Conservation (phyloP, 164 flowering plant genomes). For the Chimonanthus praecox region DNA sequence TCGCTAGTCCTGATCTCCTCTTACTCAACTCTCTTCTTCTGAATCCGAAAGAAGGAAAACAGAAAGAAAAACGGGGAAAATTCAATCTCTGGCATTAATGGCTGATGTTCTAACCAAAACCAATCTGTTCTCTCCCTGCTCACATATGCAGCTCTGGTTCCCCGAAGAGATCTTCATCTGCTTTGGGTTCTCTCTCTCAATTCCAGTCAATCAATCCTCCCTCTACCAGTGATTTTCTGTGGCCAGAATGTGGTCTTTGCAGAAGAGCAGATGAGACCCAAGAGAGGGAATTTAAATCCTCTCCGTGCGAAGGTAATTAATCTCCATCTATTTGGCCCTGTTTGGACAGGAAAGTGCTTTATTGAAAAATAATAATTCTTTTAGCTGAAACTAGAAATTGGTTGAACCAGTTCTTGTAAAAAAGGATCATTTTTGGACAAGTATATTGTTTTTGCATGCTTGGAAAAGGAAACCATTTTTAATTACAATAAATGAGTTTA, state of each 20-base stretch:
- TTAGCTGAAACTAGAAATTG: no score
- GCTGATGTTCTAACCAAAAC: conserved; percentile 25
- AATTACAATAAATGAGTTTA: no score
- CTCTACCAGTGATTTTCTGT: conserved; percentile 19
- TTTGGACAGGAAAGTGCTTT: no score
- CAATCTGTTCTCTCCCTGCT: conserved; percentile 13
- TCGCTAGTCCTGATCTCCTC: no score
- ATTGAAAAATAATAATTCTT: no score
- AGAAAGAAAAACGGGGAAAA: background rate
- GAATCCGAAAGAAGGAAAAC: background rate
- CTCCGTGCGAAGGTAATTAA: conserved; percentile 21
- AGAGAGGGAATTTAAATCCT: conserved; percentile 7
- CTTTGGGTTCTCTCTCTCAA: conserved; percentile 12
- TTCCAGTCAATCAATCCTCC: conserved; percentile 15
- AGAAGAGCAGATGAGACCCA: conserved; percentile 5
- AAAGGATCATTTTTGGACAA: no score
- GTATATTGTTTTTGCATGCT: no score
- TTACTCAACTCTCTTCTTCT: no score
- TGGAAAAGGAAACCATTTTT: no score
- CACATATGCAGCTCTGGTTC: conserved; percentile 10
- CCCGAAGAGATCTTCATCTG: conserved; percentile 11
- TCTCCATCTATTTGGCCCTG: no score
- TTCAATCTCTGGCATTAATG: conserved; percentile 14
- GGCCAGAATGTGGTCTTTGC: conserved; percentile 19
- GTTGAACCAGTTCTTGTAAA: no score